Conservation (phyloP, 2,329 filamentous ascomycete species). For the Tolypocladium cylindrosporum region DNA sequence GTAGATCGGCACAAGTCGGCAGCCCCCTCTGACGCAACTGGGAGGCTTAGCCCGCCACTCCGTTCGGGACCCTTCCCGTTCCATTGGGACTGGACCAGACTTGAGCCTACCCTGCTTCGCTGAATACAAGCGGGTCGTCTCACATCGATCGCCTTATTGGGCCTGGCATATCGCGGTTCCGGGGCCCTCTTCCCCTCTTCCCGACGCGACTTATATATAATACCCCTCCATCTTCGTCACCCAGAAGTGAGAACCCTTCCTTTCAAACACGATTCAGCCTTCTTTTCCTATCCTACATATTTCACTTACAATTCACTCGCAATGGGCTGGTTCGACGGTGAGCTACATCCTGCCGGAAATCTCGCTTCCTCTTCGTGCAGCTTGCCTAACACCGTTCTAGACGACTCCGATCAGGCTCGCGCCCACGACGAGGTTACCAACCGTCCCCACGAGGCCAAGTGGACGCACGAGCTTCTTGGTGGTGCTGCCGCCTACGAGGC, state of each 20-base stretch:
- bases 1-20: background rate
- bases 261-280: background rate
- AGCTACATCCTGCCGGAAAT: background rate
- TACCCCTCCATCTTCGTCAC: background rate
- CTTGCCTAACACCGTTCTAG: slow-evolving; percentile 5
- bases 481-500: slow-evolving; percentile 20
- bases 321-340: slow-evolving; percentile 14
- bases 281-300: background rate
- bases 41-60: background rate
- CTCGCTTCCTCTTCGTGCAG: background rate
- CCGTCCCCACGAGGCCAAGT: slow-evolving; percentile 18
- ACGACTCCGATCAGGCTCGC: slow-evolving; percentile 12
- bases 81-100: background rate
- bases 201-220: background rate
- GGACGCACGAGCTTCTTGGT: slow-evolving; percentile 19
- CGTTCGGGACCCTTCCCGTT: background rate
- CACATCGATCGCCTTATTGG: background rate
- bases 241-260: background rate
- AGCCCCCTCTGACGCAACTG: background rate
- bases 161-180: background rate
- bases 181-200: background rate
- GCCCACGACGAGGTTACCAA: slow-evolving; percentile 14
- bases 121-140: background rate
- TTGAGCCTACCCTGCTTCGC: background rate
- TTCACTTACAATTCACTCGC: background rate